Evolutionary conservation across 2,329 filamentous ascomycete species (phyloP), one percentile per base, ranked within the genome.

Genomic region (Scopulariopsis brevicaulis): DNA sequence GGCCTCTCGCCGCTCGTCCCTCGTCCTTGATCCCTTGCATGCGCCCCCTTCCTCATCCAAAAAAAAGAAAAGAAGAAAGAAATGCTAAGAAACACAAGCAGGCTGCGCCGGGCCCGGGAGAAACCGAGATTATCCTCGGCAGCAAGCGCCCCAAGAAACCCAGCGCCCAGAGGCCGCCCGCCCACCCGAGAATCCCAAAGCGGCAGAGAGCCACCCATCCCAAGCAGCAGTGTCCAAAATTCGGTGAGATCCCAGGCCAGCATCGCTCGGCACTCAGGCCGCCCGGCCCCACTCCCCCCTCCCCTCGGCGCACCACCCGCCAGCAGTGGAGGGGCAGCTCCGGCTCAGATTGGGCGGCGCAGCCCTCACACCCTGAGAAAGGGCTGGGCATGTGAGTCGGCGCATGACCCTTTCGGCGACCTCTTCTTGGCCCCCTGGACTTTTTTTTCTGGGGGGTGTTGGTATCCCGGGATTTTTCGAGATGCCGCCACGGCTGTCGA

Each of bases 311-410:
- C n/a, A 11, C 40, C 43, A 43, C 46, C 40, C 15, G 12, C 51
- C 12, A 53, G 37, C 25, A 32, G 51, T 58, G 56, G 56, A 58
- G 56, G 56, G 56, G 18, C 34, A 54, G 25, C 37, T 58, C 40
- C 34, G 24, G 14, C 35, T n/a, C 22, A 54, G 34, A 58, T 58
- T 58, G 56, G 56, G 22, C 25, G 34, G 46, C 40, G 20, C 22
- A n/a, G 14, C 7, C 14, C 20, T n/a, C 24, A 28, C 54, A 56
- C 40, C 15, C 40, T 10, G 54, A 34, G n/a, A 34, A 48, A 48
- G 43, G n/a, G 43, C 40, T 34, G 55, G 53, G 50, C 56, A 53
- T 53, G 56, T 58, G 56, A 58, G 56, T 22, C 7, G 34, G 34
- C 56, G 43, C 56, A 58, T 58, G 56, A 58, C 56, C 53, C 40